Evolutionary conservation across 2,329 filamentous ascomycete species (phyloP), one percentile per base, ranked within the genome.

Genomic region (Chrysosporium queenslandicum): DNA sequence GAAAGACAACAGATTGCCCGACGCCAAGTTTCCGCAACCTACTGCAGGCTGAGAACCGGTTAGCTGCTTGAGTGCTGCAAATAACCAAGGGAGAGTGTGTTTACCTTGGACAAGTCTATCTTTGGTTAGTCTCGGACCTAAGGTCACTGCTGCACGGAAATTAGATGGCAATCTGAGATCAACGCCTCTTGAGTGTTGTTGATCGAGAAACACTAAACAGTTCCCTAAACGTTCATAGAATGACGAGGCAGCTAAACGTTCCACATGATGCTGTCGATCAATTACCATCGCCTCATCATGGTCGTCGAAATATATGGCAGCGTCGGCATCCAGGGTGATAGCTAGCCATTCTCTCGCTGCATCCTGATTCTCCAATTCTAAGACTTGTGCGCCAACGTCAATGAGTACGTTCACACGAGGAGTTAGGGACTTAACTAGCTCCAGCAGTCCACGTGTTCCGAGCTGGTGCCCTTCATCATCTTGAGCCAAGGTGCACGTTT

Each of bases 191-290:
- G 84, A 86, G 55, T 89, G 84, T 0, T 77, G 75, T 53, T 89
- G 80, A 46, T 89, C 85, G 0, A 90, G 70, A 50, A 82, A 89
- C 0, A 88, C 72, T 0, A 86, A 63, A 51, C 84, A 89, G 0
- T 58, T 58, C 4, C 80, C 77, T 0, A 84, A 64, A 4, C 81
- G 74, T 0, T 69, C 65, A 58, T 78, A 87, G 0, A 81, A 74
- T 3, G 46, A 40, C 21, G 46, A 48, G 3, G 46, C 46, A 9
- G 16, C 72, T 0, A 89, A 51, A 1, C 40, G 53, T 43, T 68
- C 66, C 1, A 60, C 51, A 0, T 50, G 59, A 0, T 60, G 59
- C 3, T 57, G 57, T 2, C 61, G 60, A 29, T 66, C 61, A 2
- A 70, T 5, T 5, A 70, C 65, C 29, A 56, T 60, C 5, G 63